Evolutionary conservation across 2,329 filamentous ascomycete genomes (phyloP).

Genomic region (Aspergillus terreus): DNA sequence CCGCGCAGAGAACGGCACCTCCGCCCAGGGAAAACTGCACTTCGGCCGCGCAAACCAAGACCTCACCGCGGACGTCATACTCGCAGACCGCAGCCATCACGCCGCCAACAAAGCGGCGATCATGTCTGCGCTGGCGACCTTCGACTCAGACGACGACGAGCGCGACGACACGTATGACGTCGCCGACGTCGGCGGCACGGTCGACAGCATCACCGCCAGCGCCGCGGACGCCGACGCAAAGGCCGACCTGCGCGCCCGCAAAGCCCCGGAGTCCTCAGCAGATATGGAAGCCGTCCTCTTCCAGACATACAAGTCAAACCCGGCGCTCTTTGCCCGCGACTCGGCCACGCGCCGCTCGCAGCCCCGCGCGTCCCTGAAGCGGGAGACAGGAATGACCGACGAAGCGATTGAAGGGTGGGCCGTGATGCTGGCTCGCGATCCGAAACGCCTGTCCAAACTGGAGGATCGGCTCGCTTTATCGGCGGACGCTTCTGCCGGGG

Average conservation of each 20-base stretch:
- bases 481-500: constrained; percentile 45
- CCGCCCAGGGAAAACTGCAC: constrained; percentile 58
- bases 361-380: constrained; percentile 61
- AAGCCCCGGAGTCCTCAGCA: constrained; percentile 27
- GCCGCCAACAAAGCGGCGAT: constrained; percentile 80
- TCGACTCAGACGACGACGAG: constrained; percentile 94
- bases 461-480: constrained; percentile 68
- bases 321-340: constrained; percentile 68
- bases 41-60: constrained; percentile 66
- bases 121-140: constrained; percentile 78
- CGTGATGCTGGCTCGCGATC: constrained; percentile 74
- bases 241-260: constrained; percentile 47
- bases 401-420: constrained; percentile 94
- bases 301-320: constrained; percentile 63
- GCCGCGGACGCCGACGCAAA: constrained; percentile 47
- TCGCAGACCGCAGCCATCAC: constrained; percentile 58
- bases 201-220: constrained; percentile 58
- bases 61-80: constrained; percentile 67
- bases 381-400: constrained; percentile 83
- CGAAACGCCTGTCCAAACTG: constrained; percentile 63
- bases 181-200: constrained; percentile 83
- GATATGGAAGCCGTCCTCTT: constrained; percentile 68
- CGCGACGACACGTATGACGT: constrained; percentile 95
- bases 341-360: constrained; percentile 64
- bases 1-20: constrained; percentile 42